A percentile compares a stretch with the other conserved stretches of the same genome.
These are phyloP conservation scores for Colletotrichum sp. DNA, from an alignment of 2,329 filamentous ascomycete species.

Conservation along the genomic window DNA sequence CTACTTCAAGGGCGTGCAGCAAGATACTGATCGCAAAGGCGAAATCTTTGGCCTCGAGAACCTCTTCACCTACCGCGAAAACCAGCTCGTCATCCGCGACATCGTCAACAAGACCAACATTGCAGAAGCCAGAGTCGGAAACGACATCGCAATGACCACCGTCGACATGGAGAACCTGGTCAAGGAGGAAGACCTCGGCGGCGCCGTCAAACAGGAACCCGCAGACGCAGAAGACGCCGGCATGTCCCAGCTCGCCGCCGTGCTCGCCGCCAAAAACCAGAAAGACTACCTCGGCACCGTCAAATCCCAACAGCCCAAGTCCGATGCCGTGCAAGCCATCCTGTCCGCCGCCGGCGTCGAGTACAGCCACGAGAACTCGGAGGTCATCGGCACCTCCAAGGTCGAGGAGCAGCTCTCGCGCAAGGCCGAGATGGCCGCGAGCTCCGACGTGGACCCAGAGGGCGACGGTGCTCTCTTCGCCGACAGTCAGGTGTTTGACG, in stretches of 20 bases:
- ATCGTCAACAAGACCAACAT: slow-evolving; percentile 99
- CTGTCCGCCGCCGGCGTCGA: slow-evolving; percentile 86
- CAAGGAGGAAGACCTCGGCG: slow-evolving; percentile 48
- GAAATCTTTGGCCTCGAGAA: slow-evolving; percentile 94
- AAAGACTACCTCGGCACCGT: slow-evolving; percentile 52
- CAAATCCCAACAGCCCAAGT: slow-evolving; percentile 49
- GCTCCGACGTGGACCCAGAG: slow-evolving; percentile 46
- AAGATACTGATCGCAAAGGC: slow-evolving; percentile 80
- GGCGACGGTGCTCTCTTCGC: slow-evolving; percentile 65
- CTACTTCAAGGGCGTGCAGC: slow-evolving; percentile 95
- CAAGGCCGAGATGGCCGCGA: slow-evolving; percentile 69
- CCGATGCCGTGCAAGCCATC: slow-evolving; percentile 87
- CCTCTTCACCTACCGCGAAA: slow-evolving; percentile 80
- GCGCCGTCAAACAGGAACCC: slow-evolving; percentile 48
- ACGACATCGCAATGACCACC: slow-evolving; percentile 80
- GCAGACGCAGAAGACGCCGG: slow-evolving; percentile 60
- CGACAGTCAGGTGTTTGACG: slow-evolving; percentile 42
- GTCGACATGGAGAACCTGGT: slow-evolving; percentile 71
- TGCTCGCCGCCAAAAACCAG: slow-evolving; percentile 44
- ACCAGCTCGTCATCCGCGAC: slow-evolving; percentile 84
- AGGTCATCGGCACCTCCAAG: slow-evolving; percentile 91
- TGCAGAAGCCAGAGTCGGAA: slow-evolving; percentile 87
- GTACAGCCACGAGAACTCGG: slow-evolving; percentile 95
- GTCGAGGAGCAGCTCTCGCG: slow-evolving; percentile 87
- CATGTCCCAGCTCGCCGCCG: slow-evolving; percentile 61